Evolutionary conservation across 208 protist genomes (phyloP), one percentile per base, ranked within the genome.

Genomic region (Balamuthia mandrillaris): DNA sequence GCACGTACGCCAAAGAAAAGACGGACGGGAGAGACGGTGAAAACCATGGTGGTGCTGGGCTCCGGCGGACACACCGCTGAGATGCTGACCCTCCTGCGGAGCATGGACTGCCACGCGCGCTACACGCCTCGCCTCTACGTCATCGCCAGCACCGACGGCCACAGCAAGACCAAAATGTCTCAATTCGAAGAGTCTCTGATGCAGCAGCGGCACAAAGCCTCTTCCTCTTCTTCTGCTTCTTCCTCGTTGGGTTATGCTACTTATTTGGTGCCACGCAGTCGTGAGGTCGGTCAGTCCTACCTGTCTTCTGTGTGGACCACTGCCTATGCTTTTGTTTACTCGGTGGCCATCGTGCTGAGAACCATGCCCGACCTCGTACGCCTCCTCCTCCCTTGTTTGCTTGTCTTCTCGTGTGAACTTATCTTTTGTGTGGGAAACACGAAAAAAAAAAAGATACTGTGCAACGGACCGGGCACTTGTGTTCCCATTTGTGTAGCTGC

Each of bases 401-500:
- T 70, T 37, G 37, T 14, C 29, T 42, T 29, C 2, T 12, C 1
- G 21, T 52, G 12, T 65, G 14, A 54, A 74, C 35, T 24, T 42
- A 12, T 74, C 75, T 37, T 47, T 90, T 74, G 6, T 35, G 77
- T 18, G 65, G 68, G 27, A 12, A 78, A 33, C 68, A 56, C 31
- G 78, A 45, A 31, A 68, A 68, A 5, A 78, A 7, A 45, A 47
- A 56, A 91, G 90, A 87, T 92, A 5, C 35, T 95, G 3, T 92
- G 85, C 81, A 95, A 95, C 65, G 93, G 93, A 27, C 93, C 93
- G 4, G 93, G 93, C 33, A 95, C 93, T 6, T 94, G 93, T 72
- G 52, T 95, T 1, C 93, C 93, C n/a, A 84, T 95, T 21, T 86
- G 61, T 27, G 9, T 87, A 7, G 21, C 81, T 4, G 90, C 90